phyloP scores from a whole-genome alignment of 1,284 basidiomycete species.

The Leccinum fallax region DNA sequence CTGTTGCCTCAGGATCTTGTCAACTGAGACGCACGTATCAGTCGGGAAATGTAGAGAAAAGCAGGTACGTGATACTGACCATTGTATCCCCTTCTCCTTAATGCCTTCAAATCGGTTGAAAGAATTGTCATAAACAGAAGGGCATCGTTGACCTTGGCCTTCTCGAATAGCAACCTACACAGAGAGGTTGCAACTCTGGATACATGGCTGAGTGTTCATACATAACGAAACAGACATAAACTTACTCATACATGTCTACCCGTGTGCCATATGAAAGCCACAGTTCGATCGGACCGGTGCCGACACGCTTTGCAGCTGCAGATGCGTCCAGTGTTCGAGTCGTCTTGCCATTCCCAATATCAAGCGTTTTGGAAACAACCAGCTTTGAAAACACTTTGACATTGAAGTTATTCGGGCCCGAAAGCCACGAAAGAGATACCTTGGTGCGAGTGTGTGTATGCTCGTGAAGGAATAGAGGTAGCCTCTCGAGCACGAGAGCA shows the following conservation, averaged over 20 bases:
- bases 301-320: slow-evolving; percentile 65
- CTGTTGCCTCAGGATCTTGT: slow-evolving; percentile 88
- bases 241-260: slow-evolving; percentile 92
- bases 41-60: not conserved
- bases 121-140: slow-evolving; percentile 92
- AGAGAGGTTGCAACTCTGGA: slow-evolving; percentile 77
- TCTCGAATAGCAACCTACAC: slow-evolving; percentile 74
- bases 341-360: slow-evolving; percentile 49
- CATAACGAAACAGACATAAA: slow-evolving; percentile 13
- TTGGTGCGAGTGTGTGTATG: slow-evolving; percentile 74
- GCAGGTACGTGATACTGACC: slow-evolving; percentile 43
- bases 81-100: slow-evolving; percentile 87
- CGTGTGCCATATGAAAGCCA: slow-evolving; percentile 76
- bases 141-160: slow-evolving; percentile 79
- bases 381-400: slow-evolving; percentile 69
- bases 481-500: slow-evolving; percentile 78
- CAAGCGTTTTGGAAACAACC: slow-evolving; percentile 60
- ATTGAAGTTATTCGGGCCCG: slow-evolving; percentile 68
- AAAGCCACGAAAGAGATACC: slow-evolving; percentile 76
- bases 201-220: not conserved
- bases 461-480: slow-evolving; percentile 92
- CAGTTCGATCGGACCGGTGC: slow-evolving; percentile 68
- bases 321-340: slow-evolving; percentile 69
- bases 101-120: slow-evolving; percentile 82
- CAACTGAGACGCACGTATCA: slow-evolving; percentile 53